These are phyloP conservation scores for Penicillium bialowiezense DNA, from an alignment of 495 filamentous ascomycete species.

Conservation along the genomic window DNA sequence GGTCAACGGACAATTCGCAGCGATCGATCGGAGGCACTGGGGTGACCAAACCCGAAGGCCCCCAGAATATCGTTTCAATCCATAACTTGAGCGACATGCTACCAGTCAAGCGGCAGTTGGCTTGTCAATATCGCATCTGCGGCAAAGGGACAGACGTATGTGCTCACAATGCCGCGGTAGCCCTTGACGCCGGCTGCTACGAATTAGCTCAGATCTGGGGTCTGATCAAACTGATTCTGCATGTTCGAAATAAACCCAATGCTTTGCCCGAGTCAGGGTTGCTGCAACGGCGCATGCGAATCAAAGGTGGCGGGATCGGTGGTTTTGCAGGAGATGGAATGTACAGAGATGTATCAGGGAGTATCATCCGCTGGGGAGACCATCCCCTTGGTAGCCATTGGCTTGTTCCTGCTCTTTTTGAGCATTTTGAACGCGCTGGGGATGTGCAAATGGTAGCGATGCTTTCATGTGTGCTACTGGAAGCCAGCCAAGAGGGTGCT, in stretches of 20 bases:
- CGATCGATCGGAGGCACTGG: conserved; percentile 47
- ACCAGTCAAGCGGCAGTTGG: conserved; percentile 74
- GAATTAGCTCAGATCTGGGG: conserved; percentile 85
- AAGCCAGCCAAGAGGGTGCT: conserved; percentile 42
- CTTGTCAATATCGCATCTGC: conserved; percentile 77
- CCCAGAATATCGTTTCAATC: conserved; percentile 63
- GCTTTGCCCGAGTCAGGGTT: conserved; percentile 48
- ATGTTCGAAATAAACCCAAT: conserved; percentile 62
- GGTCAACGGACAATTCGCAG: conserved; percentile 54
- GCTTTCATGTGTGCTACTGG: conserved; percentile 84
- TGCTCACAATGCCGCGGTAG: conserved; percentile 74
- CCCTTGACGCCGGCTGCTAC: conserved; percentile 65
- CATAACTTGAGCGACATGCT: conserved; percentile 64
- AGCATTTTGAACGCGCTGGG: conserved; percentile 72
- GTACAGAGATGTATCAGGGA: conserved; percentile 33
- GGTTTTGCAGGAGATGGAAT: conserved; percentile 6
- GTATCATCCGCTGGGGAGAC: conserved; percentile 78
- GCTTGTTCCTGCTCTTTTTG: conserved; percentile 64
- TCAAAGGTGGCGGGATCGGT: conserved; percentile 25
- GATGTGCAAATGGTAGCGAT: conserved; percentile 95
- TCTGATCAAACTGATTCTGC: conserved; percentile 71
- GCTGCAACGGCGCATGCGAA: conserved; percentile 14
- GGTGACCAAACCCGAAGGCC: conserved; percentile 33
- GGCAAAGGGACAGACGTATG: conserved; percentile 77
- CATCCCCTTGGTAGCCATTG: conserved; percentile 74